Percentiles rank a stretch among this genome's conserved stretches.
phyloP scores from a whole-genome alignment of 2,329 filamentous ascomycete species.

The Proliferodiscus dingleyae region DNA sequence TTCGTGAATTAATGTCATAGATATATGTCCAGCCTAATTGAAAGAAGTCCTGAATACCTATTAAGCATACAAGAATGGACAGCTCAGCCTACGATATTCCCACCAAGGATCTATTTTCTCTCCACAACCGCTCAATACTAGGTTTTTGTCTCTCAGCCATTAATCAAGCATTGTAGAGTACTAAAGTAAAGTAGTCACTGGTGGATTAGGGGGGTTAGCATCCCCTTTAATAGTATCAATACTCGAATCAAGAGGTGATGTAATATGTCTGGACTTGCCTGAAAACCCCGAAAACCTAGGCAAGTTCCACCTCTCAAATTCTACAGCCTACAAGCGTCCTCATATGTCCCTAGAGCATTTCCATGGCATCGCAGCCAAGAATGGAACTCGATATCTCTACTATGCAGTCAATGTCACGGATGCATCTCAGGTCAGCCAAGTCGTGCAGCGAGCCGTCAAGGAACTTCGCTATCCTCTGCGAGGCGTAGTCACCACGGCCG shows the following conservation, averaged over 20 bases:
- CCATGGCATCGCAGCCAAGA: background rate
- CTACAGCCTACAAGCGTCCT: background rate
- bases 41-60: no score
- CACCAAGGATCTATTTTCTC: slow-evolving; percentile 8
- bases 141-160: background rate
- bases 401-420: slow-evolving; percentile 43
- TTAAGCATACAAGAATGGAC: no score
- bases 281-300: slow-evolving; percentile 33
- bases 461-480: slow-evolving; percentile 4
- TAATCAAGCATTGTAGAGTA: background rate
- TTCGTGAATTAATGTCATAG: no score
- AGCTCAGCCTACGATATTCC: background rate
- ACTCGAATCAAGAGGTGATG: slow-evolving; percentile 44
- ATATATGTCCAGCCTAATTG: no score
- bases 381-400: slow-evolving; percentile 27
- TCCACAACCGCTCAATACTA: slow-evolving; percentile 9
- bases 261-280: slow-evolving; percentile 44
- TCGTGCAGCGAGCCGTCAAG: slow-evolving; percentile 20
- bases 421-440: slow-evolving; percentile 34
- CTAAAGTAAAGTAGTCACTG: slow-evolving; percentile 36
- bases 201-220: slow-evolving; percentile 45
- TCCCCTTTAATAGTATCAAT: slow-evolving; percentile 43
- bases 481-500: slow-evolving; percentile 40
- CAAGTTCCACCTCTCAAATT: background rate
- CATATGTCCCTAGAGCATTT: slow-evolving; percentile 2